Base-by-base conservation (phyloP, 192 early-diverging fungal genomes). In the Linnemannia elongata region DNA sequence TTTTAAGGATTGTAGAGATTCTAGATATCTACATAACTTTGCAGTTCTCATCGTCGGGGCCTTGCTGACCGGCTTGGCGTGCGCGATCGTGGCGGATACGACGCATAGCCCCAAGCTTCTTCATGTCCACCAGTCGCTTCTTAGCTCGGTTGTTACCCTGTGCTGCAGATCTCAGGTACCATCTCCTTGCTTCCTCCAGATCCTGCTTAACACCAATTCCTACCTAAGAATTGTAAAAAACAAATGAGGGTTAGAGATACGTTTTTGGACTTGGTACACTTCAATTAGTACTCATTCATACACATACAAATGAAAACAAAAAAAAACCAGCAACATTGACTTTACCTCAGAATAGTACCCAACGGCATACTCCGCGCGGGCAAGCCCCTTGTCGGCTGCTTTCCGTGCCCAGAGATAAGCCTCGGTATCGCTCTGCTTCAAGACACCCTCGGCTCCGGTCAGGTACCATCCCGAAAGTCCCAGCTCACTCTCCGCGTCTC, bases 401-500 rank as follows among this genome's bases (percentile, higher is more conserved):
- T 96, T 96, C 33, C 97, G 92, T 35, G 99, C 98, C 99, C 99
- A 99, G 74, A 97, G 89, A 87, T 98, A 99, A 36, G 99, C 98
- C 88, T 99, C 96, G 27, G 92, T 93, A 83, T 99, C 98, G 80
- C 92, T 96, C 88, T 97, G 97, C 74, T 92, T 92, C 82, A 99
- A 86, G 15, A 97, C 92, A 27, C 94, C 95, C 74, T 99, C 97
- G 1, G 97, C 93, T 27, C 97, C 97, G 0, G 98, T 99, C 82
- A 99, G 89, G 82, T 99, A 99, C 99, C 99, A 99, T 4, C 98
- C 99, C 1, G 98, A 97, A 13, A 99, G 90, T 41, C 97, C 97
- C 47, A 99, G 89, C 85, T 97, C 98, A 10, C 97, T 95, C 49
- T 99, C 97, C 5, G 94, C 87, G 74, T 99, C 94, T 33, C 95